Percentiles rank a stretch among this genome's conserved stretches.
Conservation (phyloP, 306 rosid species). For the Sechiopsis laciniata region DNA sequence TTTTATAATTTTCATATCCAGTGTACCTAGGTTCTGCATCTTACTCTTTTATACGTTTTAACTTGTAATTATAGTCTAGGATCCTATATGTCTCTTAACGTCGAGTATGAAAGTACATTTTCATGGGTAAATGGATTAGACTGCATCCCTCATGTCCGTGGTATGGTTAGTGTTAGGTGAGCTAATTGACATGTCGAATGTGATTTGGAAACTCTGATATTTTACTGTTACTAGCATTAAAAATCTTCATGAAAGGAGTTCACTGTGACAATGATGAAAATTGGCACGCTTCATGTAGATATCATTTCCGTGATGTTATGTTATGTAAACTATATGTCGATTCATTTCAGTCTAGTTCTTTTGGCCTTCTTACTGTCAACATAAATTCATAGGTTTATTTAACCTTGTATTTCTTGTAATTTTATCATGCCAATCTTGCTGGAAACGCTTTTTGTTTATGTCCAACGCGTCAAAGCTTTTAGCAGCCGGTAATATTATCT, state of each 20-base stretch:
- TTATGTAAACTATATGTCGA: background rate
- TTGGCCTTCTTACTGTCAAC: background rate
- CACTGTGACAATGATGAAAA: background rate
- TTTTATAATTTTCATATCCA: background rate
- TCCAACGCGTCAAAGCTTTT: constrained; percentile 12
- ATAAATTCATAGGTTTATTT: background rate
- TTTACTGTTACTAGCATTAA: background rate
- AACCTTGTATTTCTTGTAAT: constrained; percentile 1
- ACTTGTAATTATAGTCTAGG: background rate
- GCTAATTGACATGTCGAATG: background rate
- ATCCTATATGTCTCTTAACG: background rate
- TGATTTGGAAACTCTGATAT: constrained; percentile 10
- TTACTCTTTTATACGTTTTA: background rate
- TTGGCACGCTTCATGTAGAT: constrained; percentile 9
- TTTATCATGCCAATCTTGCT: background rate
- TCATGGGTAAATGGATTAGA: background rate
- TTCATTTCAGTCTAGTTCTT: background rate
- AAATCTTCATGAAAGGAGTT: background rate
- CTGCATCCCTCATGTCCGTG: background rate
- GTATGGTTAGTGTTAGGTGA: background rate
- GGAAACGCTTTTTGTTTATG: constrained; percentile 8
- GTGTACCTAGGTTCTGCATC: background rate
- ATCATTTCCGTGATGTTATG: background rate
- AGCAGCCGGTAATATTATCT: constrained; percentile 12
- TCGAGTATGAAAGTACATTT: background rate